Base-by-base conservation (phyloP, 2,329 filamentous ascomycete genomes). In the Colletotrichum sp. region DNA sequence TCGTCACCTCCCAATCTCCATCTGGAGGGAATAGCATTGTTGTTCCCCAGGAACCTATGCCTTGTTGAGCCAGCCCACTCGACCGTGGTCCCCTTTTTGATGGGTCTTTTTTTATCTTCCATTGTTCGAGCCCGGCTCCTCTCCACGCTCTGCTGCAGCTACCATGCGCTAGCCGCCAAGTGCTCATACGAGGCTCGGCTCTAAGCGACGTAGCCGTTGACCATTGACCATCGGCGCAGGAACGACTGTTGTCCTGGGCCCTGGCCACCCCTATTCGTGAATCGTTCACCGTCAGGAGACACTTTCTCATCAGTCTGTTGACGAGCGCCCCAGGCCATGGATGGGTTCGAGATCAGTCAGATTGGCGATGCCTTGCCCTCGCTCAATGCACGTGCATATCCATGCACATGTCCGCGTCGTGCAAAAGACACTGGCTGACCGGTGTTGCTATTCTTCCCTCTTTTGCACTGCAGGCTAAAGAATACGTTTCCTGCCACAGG, bases 1-100 rank as follows among this genome's bases (percentile, higher is more conserved):
- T 66, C 72, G 67, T 68, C 43, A 75, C 64, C 64, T 58, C 48
- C 58, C 32, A 64, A 60, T 48, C 69, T 72, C n/a, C 38, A 36
- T 58, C 61, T 15, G 69, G 18, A 36, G 32, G 30, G 16, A 63
- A 26, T 38, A 18, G 34, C 12, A 64, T 43, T 55, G 15, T 55
- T 48, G 12, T n/a, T 38, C 64, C 60, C 55, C 26, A 43, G 24
- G 26, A 34, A 30, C 21, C 68, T 13, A 43, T 15, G n/a, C 34
- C 43, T 43, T 55, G 30, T 67, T 58, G n/a, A n/a, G n/a, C 10
- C 26, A 26, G 16, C n/a, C 34, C 36, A n/a, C 16, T 34, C 55
- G 24, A 18, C 69, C 73, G 71, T 63, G 72, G 61, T 72, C 55
- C 28, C 43, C 64, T 72, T 43, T 38, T 26, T 21, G 21, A 15